These are phyloP conservation scores for Cyberlindnera maritima DNA, from an alignment of 805 yeast species.

Conservation along the genomic window DNA sequence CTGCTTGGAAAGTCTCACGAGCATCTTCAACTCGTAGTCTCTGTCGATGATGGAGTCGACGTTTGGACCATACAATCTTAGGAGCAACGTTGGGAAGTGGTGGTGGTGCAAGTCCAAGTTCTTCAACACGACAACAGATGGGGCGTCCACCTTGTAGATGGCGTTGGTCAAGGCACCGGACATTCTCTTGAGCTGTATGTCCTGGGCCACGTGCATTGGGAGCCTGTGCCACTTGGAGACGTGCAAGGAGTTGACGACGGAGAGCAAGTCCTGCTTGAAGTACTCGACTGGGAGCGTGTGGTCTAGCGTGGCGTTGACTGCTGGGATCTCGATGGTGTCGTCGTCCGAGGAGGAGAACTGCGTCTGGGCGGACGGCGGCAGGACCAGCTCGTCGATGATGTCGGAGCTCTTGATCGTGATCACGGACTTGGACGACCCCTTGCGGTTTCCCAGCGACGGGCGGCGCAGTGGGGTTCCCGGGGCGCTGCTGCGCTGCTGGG, in stretches of 20 bases:
- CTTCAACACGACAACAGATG: constrained; percentile 33
- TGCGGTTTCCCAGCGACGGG: constrained; percentile 20
- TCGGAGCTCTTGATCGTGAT: constrained; percentile 8
- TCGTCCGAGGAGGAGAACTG: constrained; percentile 3
- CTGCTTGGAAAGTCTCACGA: constrained; percentile 69
- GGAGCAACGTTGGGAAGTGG: constrained; percentile 57
- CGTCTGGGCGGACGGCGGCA: constrained; percentile 12
- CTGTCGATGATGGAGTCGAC: constrained; percentile 86
- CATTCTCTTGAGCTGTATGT: constrained; percentile 60
- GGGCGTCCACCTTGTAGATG: constrained; percentile 73
- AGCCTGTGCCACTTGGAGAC: constrained; percentile 76
- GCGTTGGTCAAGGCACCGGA: constrained; percentile 94
- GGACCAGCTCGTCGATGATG: constrained; percentile 5
- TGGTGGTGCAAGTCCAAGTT: constrained; percentile 33
- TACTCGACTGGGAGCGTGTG: constrained; percentile 79
- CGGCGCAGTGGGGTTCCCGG: constrained; percentile 3
- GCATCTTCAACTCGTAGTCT: constrained; percentile 68
- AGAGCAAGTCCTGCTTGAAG: constrained; percentile 75
- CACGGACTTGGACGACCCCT: constrained; percentile 16
- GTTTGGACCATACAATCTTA: constrained; percentile 87
- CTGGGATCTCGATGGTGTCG: constrained; percentile 36
- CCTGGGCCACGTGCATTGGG: constrained; percentile 34
- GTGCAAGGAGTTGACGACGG: constrained; percentile 57
- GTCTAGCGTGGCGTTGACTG: constrained; percentile 61
- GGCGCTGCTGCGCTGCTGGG: constrained; percentile 11